A percentile compares a stretch with the other conserved stretches of the same genome.
Evolutionary conservation across 306 rosid species (phyloP).

Genomic region (Delonix regia): DNA sequence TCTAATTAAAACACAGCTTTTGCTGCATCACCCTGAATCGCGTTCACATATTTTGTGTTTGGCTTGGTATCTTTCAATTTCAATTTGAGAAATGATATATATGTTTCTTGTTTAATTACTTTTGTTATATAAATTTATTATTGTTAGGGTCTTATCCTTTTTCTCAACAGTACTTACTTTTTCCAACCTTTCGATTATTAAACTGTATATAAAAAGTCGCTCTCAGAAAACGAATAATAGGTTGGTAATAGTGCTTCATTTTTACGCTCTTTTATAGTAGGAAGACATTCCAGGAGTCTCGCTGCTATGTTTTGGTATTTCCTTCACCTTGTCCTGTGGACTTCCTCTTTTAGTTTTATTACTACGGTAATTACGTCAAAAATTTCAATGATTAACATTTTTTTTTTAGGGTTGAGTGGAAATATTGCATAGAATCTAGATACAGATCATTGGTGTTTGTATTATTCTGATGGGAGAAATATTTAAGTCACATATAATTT

Average conservation of each 20-base stretch:
- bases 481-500: neutral
- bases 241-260: conserved; percentile 29
- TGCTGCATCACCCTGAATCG: neutral
- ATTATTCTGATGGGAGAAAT: neutral
- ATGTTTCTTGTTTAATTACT: too few relatives aligned
- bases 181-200: too few relatives aligned
- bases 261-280: conserved; percentile 33
- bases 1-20: too few relatives aligned
- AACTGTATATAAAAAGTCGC: too few relatives aligned
- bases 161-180: neutral
- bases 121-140: neutral
- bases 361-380: neutral
- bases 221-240: neutral
- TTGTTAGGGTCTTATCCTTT: neutral
- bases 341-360: neutral
- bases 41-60: neutral
- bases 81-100: neutral
- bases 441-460: neutral
- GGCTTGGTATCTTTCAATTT: neutral
- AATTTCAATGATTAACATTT: conserved; percentile 14
- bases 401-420: neutral
- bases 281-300: conserved; percentile 35
- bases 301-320: neutral
- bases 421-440: neutral
- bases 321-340: neutral